phyloP scores from a whole-genome alignment of 1,139 yeast genomes.

The Williopsis jadinii region DNA sequence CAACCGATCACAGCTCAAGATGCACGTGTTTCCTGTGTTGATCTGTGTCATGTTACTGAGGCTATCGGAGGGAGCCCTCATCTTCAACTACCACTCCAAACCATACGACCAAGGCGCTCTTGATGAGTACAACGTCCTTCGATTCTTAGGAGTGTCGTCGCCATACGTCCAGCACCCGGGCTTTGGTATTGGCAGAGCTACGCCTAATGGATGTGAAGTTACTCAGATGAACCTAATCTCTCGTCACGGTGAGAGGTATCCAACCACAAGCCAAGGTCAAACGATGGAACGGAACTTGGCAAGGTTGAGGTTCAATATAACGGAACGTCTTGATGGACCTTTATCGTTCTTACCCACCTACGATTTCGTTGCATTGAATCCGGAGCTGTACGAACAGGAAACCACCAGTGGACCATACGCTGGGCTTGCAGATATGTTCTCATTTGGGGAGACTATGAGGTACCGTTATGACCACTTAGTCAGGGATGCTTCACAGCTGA shows the following conservation, averaged over 20 bases:
- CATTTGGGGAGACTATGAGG: conserved; percentile 14
- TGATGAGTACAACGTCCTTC: conserved; percentile 29
- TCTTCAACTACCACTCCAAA: conserved; percentile 4
- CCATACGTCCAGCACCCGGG: conserved; percentile 42
- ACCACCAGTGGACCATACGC: conserved; percentile 17
- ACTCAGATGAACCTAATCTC: conserved; percentile 40
- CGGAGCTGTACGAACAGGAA: conserved; percentile 10
- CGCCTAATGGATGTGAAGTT: conserved; percentile 35
- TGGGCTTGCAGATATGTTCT: conserved; percentile 13
- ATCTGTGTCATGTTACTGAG: too few relatives aligned
- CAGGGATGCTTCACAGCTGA: conserved; percentile 3
- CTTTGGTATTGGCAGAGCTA: conserved; percentile 34
- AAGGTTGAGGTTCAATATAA: conserved; percentile 5
- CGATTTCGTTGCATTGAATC: conserved; percentile 11
- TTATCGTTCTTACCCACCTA: conserved; percentile 11
- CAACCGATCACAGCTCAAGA: too few relatives aligned
- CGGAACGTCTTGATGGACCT: conserved; percentile 10
- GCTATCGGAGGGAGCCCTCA: too few relatives aligned
- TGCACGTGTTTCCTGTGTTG: too few relatives aligned
- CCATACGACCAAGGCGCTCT: conserved; percentile 16
- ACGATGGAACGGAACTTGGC: conserved; percentile 1
- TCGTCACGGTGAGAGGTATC: conserved; percentile 48
- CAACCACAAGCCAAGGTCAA: conserved; percentile 13
- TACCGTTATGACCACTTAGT: conserved; percentile 10
- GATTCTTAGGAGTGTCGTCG: conserved; percentile 40